Evolutionary conservation across 2,329 filamentous ascomycete species (phyloP), one percentile per base, ranked within the genome.

Genomic region (Fusarium hainanense): DNA sequence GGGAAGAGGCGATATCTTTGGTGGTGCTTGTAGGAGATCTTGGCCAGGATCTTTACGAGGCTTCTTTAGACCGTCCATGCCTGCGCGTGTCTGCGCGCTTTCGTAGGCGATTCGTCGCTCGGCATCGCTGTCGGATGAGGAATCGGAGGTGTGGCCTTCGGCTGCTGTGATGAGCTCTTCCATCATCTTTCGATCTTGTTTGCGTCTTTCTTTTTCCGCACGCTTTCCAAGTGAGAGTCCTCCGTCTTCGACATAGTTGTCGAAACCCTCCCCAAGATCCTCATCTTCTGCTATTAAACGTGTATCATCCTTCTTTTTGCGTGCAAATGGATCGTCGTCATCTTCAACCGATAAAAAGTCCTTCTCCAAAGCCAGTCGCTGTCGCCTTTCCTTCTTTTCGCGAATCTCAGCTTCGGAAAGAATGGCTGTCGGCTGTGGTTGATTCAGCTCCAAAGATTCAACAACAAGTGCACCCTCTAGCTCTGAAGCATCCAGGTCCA

Each of bases 241-340:
- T 11, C 92, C 93, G 76, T 97, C 93, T 42, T 96, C 92, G 11
- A 96, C 93, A 74, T 93, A 97, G 57, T 95, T 91, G 64, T 98
- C 95, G 73, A 97, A 98, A 0, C 94, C 94, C 81, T 98, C 96
- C 40, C 92, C 93, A 0, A 98, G 87, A 75, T 98, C 93, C 77
- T 98, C 95, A 73, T 98, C 95, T 34, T 98, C 94, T 43, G 86
- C 88, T 8, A 94, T 87, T 3, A 98, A 85, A 3, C 95, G 87
- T 8, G 91, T 92, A 66, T 94, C 87, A 34, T 88, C 87, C 69
- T 91, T 89, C 73, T 90, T 88, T 69, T 88, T 88, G 20, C 70
- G 80, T 4, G 69, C 66, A 21, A 69, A 70, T 7, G 58, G 79
- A 49, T 86, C 84, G n/a, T 86, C 85, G n/a, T 84, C 84, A 34